A percentile compares a stretch with the other conserved stretches of the same genome.
Evolutionary conservation across 2,329 filamentous ascomycete species (phyloP).

Genomic region (Biscogniauxia marginata): DNA sequence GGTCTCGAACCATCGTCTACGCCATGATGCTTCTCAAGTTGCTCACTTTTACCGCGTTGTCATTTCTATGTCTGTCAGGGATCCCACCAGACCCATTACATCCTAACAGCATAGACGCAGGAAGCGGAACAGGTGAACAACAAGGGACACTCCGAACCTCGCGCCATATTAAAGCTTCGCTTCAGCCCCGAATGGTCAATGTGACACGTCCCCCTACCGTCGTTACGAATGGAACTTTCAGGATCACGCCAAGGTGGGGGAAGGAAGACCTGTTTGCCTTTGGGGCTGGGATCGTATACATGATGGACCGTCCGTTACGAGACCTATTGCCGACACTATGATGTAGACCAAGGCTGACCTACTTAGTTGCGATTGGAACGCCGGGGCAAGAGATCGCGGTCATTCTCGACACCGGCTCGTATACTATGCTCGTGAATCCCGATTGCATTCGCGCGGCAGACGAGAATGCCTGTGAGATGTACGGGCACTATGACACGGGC

Average conservation of each 20-base stretch:
- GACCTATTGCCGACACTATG: background rate
- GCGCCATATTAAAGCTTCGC: slow-evolving; percentile 23
- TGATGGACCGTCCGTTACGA: slow-evolving; percentile 31
- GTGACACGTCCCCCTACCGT: slow-evolving; percentile 10
- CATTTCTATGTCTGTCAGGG: slow-evolving; percentile 12
- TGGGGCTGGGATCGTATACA: slow-evolving; percentile 34
- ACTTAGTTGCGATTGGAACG: slow-evolving; percentile 36
- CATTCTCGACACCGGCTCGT: slow-evolving; percentile 39
- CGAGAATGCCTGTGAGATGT: slow-evolving; percentile 29
- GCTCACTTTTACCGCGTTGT: slow-evolving; percentile 11
- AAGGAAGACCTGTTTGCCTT: slow-evolving; percentile 24
- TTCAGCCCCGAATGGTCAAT: slow-evolving; percentile 21
- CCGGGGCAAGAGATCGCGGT: slow-evolving; percentile 36
- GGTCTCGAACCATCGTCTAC: slow-evolving; percentile 1
- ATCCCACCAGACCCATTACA: slow-evolving; percentile 3
- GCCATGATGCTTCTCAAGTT: slow-evolving; percentile 15
- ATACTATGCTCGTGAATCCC: slow-evolving; percentile 38
- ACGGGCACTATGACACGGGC: slow-evolving; percentile 34
- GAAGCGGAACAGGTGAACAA: slow-evolving; percentile 4
- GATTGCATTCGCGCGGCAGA: slow-evolving; percentile 34
- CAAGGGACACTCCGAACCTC: slow-evolving; percentile 3
- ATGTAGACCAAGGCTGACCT: slow-evolving; percentile 1
- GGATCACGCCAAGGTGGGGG: slow-evolving; percentile 14
- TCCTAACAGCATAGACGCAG: slow-evolving; percentile 1
- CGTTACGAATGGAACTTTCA: slow-evolving; percentile 6